Evolutionary conservation across 257 asterid species (phyloP), one percentile per base, ranked within the genome.

Genomic region (Misopates orontium): DNA sequence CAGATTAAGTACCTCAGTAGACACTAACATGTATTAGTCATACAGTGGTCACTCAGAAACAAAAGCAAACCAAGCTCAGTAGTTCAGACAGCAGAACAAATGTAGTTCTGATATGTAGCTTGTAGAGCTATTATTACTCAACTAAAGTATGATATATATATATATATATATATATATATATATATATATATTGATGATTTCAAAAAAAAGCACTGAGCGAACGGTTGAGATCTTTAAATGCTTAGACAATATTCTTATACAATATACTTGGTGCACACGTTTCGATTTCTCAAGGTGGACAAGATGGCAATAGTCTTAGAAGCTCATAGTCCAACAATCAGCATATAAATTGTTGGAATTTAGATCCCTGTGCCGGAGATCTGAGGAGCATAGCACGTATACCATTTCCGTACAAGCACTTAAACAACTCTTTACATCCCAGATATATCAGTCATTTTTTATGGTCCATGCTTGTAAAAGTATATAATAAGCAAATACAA

Each of bases 301-400:
- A 19, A 7, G 58, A 9, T 19, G 4, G 36, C n/a, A 11, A 21
- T n/a, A 24, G 23, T 49, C 8, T 48, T 18, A 22, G 16, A 54
- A 2, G 36, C 2, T 28, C 6, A 28, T n/a, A 36, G 19, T 64
- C 60, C 44, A 13, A 50, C 47, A 1, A 40, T 10, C 11, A 50
- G 56, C 56, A 17, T n/a, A 24, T 12, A 18, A 31, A 12, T n/a
- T n/a, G 62, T 3, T 57, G 47, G 45, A 18, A 31, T 4, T 23
- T 28, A 57, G 10, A 55, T 19, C 28, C 42, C 56, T 41, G 13
- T 23, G 42, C 32, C 4, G 7, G 60, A 66, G 52, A 67, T 47
- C 71, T 47, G 40, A 55, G 60, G n/a, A n/a, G n/a, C n/a, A n/a
- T n/a, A 19, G 64, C 59, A 49, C 51, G 42, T 15, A 47, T 32